phyloP scores from a whole-genome alignment of 2,329 filamentous ascomycete species.

The Hypoxylon sp. region DNA sequence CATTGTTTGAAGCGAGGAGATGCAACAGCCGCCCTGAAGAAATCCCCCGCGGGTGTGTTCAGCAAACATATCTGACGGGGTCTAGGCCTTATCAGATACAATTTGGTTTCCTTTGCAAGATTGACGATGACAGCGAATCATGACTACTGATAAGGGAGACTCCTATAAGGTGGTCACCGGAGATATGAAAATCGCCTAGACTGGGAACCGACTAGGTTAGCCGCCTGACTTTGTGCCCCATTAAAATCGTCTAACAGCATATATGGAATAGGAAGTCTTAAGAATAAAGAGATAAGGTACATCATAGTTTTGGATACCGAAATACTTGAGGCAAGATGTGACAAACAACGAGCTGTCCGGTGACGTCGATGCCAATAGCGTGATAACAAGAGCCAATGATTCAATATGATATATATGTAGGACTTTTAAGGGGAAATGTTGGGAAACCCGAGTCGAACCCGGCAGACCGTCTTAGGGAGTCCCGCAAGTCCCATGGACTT shows the following conservation, averaged over 20 bases:
- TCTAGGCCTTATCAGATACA: slow-evolving; percentile 47
- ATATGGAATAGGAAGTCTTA: slow-evolving; percentile 27
- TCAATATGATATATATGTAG: slow-evolving; percentile 7
- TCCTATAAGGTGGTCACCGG: slow-evolving; percentile 42
- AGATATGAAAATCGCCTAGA: slow-evolving; percentile 50
- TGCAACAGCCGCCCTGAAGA: slow-evolving; percentile 37
- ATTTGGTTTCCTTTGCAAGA: slow-evolving; percentile 43
- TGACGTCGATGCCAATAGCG: slow-evolving; percentile 29
- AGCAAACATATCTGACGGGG: slow-evolving; percentile 20
- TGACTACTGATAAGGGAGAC: slow-evolving; percentile 46
- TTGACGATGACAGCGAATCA: slow-evolving; percentile 48
- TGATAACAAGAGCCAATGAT: slow-evolving; percentile 19
- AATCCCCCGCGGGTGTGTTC: slow-evolving; percentile 45
- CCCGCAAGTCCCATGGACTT: not conserved
- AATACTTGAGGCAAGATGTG: slow-evolving; percentile 16
- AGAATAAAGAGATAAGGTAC: slow-evolving; percentile 24
- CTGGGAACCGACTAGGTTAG: slow-evolving; percentile 33
- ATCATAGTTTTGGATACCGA: slow-evolving; percentile 17
- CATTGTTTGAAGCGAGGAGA: slow-evolving; percentile 42
- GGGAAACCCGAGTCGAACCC: slow-evolving; percentile 8
- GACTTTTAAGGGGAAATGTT: not conserved
- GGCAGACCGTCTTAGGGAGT: slow-evolving; percentile 3
- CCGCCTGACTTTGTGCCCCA: slow-evolving; percentile 35
- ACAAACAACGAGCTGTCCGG: slow-evolving; percentile 9
- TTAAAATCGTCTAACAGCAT: slow-evolving; percentile 23